Evolutionary conservation across 495 filamentous ascomycete species (phyloP).

Genomic region (Hyaloscypha bicolor): DNA sequence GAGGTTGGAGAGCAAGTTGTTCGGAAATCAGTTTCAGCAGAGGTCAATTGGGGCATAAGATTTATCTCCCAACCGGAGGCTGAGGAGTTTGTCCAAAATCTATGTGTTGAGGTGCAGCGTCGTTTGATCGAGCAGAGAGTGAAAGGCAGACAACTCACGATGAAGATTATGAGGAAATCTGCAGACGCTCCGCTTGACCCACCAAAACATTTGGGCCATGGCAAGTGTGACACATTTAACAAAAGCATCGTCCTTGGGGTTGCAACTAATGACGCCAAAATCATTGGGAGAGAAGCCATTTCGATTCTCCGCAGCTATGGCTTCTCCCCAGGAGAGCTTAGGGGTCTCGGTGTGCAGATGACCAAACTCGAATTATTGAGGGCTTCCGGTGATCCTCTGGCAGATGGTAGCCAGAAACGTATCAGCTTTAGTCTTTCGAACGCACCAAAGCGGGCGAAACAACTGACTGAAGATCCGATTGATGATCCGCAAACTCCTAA

Average conservation of each 20-base stretch:
- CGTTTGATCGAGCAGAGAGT: constrained; percentile 80
- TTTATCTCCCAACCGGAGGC: constrained; percentile 89
- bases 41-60: constrained; percentile 97
- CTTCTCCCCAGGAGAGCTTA: constrained; percentile 85
- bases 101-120: constrained; percentile 81
- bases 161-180: constrained; percentile 90
- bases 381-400: constrained; percentile 26
- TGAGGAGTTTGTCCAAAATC: constrained; percentile 81
- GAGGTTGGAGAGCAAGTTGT: constrained; percentile 82
- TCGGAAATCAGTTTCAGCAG: constrained; percentile 91
- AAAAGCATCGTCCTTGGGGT: constrained; percentile 83
- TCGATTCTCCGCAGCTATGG: constrained; percentile 79
- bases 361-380: constrained; percentile 86
- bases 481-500: constrained; percentile 35
- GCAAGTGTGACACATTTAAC: constrained; percentile 91
- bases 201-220: constrained; percentile 92
- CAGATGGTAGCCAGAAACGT: constrained; percentile 61
- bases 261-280: constrained; percentile 70
- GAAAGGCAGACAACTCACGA: constrained; percentile 82
- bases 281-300: constrained; percentile 77
- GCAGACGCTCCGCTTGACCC: constrained; percentile 88
- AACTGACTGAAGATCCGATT: constrained; percentile 30
- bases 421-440: constrained; percentile 28
- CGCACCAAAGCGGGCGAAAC: constrained; percentile 19
- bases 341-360: constrained; percentile 89